Evolutionary conservation across 768 basidiomycete genomes (phyloP), one percentile per base, ranked within the genome.

Genomic region (Boletus reticuloceps): DNA sequence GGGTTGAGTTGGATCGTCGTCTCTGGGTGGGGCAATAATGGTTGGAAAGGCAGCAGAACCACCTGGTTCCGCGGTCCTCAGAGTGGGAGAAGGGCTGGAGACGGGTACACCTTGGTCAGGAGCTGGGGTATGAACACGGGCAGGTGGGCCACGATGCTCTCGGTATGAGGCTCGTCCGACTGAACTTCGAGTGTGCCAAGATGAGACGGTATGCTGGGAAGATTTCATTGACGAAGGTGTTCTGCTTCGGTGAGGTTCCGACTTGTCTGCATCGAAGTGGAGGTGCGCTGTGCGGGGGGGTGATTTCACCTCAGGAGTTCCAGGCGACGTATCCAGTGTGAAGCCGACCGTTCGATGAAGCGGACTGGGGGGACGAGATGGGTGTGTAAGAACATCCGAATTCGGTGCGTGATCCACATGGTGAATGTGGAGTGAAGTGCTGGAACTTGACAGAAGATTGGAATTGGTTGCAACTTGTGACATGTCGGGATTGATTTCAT

Each of bases 121-220:
- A 7, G n/a, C 41, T n/a, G 66, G 58, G 0, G 51, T 56, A 34
- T 58, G 60, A 41, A 27, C 31, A 19, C 50, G 58, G 27, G 63
- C 49, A 34, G 51, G 34, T 16, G 57, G 51, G 8, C 63, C 69
- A 22, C 2, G 60, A 40, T 69, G 51, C 9, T 41, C 53, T 44
- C 63, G 65, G 47, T 65, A 65, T 17, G 67, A 64, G 1, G 55
- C 47, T 32, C 65, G 64, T 11, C 64, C 69, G 20, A n/a, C 20
- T 4, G 68, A 66, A 19, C 27, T 50, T 50, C 38, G 39, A 55
- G 67, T 63, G 47, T 39, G 42, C 17, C 0, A 27, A 5, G 67
- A 66, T 12, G 68, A 64, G 25, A 42, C 12, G 3, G 66, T 65
- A 5, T 12, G 4, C 38, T 36, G 51, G 6, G 63, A 65, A 39